Evolutionary conservation across 805 yeast genomes (phyloP).

Genomic region (Candida endomychidarum): DNA sequence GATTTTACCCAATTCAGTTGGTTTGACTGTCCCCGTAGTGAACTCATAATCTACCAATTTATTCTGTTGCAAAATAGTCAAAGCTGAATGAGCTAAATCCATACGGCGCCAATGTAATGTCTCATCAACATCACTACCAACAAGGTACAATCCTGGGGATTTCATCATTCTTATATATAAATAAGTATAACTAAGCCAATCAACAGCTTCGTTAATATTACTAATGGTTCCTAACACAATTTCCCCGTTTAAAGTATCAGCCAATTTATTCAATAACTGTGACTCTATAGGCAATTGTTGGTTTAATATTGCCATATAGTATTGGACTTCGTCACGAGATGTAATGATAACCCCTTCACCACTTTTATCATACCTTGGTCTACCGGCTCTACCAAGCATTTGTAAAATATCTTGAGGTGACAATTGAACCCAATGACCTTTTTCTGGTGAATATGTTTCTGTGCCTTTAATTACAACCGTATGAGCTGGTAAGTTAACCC

Average conservation of each 20-base stretch:
- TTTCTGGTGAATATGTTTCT: constrained; percentile 87
- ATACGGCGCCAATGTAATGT: constrained; percentile 51
- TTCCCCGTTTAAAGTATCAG: constrained; percentile 85
- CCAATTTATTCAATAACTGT: constrained; percentile 67
- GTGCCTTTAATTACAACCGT: constrained; percentile 94
- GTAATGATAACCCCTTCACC: constrained; percentile 96
- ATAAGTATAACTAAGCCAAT: constrained; percentile 81
- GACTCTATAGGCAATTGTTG: constrained; percentile 93
- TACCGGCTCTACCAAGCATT: constrained; percentile 98
- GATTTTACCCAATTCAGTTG: constrained; percentile 73
- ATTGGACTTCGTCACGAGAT: constrained; percentile 78
- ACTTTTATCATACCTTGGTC: constrained; percentile 88
- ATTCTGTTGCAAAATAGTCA: constrained; percentile 53
- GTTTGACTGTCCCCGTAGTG: constrained; percentile 35
- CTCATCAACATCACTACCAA: constrained; percentile 61
- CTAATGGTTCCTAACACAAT: constrained; percentile 69
- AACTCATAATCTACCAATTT: constrained; percentile 62
- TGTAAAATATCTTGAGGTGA: constrained; percentile 94
- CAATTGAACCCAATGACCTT: constrained; percentile 85
- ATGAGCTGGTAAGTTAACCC: constrained; percentile 93
- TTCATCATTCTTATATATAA: constrained; percentile 73
- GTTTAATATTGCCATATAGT: constrained; percentile 85
- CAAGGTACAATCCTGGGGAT: constrained; percentile 73
- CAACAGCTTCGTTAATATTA: constrained; percentile 62
- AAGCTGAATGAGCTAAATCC: constrained; percentile 77